phyloP scores from a whole-genome alignment of 2,329 filamentous ascomycete genomes.

The Colletotrichum limetticola region DNA sequence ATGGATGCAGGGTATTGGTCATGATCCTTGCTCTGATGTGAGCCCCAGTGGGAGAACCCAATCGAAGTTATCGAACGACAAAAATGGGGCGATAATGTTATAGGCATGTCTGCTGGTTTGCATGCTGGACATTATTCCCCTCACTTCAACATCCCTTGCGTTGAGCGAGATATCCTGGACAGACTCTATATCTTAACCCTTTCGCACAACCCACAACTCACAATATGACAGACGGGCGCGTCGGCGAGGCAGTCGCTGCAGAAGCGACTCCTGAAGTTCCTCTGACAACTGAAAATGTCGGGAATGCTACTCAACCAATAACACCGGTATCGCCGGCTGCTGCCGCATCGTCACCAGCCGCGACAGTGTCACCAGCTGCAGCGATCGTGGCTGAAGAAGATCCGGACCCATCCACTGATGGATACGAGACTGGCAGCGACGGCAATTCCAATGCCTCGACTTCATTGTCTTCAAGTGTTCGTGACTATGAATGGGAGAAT shows the following conservation, averaged over 20 bases:
- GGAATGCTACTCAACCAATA: not conserved
- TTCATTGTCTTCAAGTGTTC: conserved; percentile 47
- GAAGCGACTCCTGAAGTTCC: not conserved
- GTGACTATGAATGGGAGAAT: conserved; percentile 54
- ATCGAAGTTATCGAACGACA: not conserved
- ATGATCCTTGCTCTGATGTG: not conserved
- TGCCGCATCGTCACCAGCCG: not conserved
- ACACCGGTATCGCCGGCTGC: not conserved
- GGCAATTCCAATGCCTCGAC: conserved; percentile 42
- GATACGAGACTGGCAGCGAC: not conserved
- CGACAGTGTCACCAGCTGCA: not conserved
- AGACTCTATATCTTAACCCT: not conserved
- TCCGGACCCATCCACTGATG: not conserved
- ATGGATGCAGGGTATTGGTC: not conserved
- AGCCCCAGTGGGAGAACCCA: not conserved
- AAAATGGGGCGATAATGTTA: not conserved
- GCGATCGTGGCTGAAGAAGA: not conserved
- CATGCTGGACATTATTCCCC: not conserved
- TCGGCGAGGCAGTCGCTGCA: not conserved
- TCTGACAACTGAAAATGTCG: not conserved
- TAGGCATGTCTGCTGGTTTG: not conserved
- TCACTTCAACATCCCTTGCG: not conserved
- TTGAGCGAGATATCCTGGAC: not conserved
- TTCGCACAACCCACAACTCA: not conserved
- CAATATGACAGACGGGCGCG: not conserved